A percentile compares a stretch with the other conserved stretches of the same genome.
These are phyloP conservation scores for Alnus rubra DNA, from an alignment of 306 rosid species.

Conservation along the genomic window DNA sequence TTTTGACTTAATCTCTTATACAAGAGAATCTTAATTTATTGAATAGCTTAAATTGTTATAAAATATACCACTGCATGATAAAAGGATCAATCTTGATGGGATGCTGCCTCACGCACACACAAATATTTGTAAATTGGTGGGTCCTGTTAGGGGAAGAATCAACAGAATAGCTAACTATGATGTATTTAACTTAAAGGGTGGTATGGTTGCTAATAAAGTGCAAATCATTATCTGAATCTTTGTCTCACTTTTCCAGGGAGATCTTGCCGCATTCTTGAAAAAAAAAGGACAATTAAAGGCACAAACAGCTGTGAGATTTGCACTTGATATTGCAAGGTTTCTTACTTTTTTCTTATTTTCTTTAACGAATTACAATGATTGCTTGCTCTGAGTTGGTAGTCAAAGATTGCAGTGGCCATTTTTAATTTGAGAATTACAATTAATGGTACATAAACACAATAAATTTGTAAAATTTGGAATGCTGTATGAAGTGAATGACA, in stretches of 20 bases:
- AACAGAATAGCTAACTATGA: no score
- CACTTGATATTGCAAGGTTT: slow-evolving; percentile 96
- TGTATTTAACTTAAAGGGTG: no score
- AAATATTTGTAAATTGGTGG: no score
- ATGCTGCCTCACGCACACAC: background rate
- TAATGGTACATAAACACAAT: background rate
- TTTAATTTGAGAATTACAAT: background rate
- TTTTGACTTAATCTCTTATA: background rate
- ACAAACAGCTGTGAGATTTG: slow-evolving; percentile 65
- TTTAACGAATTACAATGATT: background rate
- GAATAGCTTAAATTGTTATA: background rate
- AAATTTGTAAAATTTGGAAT: background rate
- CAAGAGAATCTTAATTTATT: background rate
- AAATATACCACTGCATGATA: background rate
- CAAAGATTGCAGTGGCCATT: background rate
- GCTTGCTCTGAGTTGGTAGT: background rate
- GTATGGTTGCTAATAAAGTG: background rate
- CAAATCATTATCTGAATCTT: background rate
- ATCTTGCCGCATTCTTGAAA: slow-evolving; percentile 61
- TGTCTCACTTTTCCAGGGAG: slow-evolving; percentile 57
- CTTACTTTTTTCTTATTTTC: slow-evolving; percentile 21
- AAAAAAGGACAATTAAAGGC: slow-evolving; percentile 76
- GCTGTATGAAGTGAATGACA: background rate
- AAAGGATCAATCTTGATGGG: background rate
- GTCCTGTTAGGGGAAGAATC: no score